Base-by-base conservation (phyloP, 306 rosid genomes). In the Comarum palustre region DNA sequence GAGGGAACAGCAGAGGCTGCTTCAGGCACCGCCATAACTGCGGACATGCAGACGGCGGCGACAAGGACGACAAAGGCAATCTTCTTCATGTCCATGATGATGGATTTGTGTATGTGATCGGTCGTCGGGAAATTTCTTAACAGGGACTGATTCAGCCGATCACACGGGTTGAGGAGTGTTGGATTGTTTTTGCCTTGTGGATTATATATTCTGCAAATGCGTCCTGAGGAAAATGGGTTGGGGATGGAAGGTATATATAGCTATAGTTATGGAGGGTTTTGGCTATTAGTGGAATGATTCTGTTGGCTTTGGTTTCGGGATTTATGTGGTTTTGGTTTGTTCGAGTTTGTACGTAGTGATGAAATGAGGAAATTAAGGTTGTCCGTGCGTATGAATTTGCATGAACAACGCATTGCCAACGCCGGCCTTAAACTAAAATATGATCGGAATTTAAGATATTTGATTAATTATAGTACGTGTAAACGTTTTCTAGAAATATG, bases 21-120 rank as follows among this genome's bases (percentile, higher is more conserved):
- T 29, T 29, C 31, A 29, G 31, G 31, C 31, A 29, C 31, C n/a
- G 79, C 79, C 60, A 68, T n/a, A 36, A 43, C 68, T 8, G 69
- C 74, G n/a, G 50, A 3, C 69, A 58, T 76, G 48, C 74, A 76
- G 38, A 61, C 61, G 10, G 77, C 69, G 11, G 39, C 68, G 8
- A 76, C 8, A 13, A 68, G 68, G 48, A 58, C 48, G 14, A 15
- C 59, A 16, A 58, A 76, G 68, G 74, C 29, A 15, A 75, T 31
- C 48, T 66, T 75, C 74, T 68, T 75, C 73, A 67, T 68, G 60
- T 68, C 68, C 79, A 61, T 61, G 42, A 34, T 29, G 67, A 16
- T 62, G 10, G 65, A 16, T 62, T 8, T 24, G 11, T 25, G 66
- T 29, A 46, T 57, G 55, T 25, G 75, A 29, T 24, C 15, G 67